Evolutionary conservation across 2,329 filamentous ascomycete genomes (phyloP).

Genomic region (Alternaria consortialis): DNA sequence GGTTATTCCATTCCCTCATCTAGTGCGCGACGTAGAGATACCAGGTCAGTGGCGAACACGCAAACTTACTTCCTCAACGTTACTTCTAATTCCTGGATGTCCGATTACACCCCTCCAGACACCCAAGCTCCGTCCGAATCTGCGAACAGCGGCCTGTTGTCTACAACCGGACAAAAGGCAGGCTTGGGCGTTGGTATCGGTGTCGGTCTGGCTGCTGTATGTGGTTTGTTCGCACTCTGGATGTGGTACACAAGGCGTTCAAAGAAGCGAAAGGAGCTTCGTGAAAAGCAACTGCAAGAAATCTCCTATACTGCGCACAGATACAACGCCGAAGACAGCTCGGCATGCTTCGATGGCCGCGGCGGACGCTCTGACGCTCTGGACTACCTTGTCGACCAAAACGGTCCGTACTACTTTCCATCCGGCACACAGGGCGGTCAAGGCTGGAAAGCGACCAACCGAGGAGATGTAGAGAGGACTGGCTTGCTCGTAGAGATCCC

Average conservation of each 20-base stretch:
- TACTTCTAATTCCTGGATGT: slow-evolving; percentile 67
- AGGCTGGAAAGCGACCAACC: slow-evolving; percentile 43
- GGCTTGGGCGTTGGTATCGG: slow-evolving; percentile 57
- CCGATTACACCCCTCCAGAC: slow-evolving; percentile 63
- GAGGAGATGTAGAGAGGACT: slow-evolving; percentile 55
- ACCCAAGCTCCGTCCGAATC: slow-evolving; percentile 21
- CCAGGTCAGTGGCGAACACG: slow-evolving; percentile 51
- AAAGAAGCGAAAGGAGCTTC: slow-evolving; percentile 51
- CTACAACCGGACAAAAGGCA: slow-evolving; percentile 56
- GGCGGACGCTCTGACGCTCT: slow-evolving; percentile 53
- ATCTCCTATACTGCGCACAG: slow-evolving; percentile 62
- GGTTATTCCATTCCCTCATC: slow-evolving; percentile 62
- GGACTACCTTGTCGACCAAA: slow-evolving; percentile 40
- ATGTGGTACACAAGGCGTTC: slow-evolving; percentile 57
- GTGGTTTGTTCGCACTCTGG: slow-evolving; percentile 55
- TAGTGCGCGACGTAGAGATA: slow-evolving; percentile 47
- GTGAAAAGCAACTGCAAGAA: slow-evolving; percentile 65
- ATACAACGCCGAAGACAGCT: slow-evolving; percentile 52
- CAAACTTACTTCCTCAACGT: slow-evolving; percentile 67
- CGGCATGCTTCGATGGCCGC: slow-evolving; percentile 45
- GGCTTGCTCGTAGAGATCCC: slow-evolving; percentile 59
- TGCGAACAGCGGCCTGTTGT: slow-evolving; percentile 45
- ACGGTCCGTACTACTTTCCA: slow-evolving; percentile 41
- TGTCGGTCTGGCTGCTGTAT: slow-evolving; percentile 54
- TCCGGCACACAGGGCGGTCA: slow-evolving; percentile 32